Conservation (phyloP, 139 green algal genomes). For the Volvox africanus region DNA sequence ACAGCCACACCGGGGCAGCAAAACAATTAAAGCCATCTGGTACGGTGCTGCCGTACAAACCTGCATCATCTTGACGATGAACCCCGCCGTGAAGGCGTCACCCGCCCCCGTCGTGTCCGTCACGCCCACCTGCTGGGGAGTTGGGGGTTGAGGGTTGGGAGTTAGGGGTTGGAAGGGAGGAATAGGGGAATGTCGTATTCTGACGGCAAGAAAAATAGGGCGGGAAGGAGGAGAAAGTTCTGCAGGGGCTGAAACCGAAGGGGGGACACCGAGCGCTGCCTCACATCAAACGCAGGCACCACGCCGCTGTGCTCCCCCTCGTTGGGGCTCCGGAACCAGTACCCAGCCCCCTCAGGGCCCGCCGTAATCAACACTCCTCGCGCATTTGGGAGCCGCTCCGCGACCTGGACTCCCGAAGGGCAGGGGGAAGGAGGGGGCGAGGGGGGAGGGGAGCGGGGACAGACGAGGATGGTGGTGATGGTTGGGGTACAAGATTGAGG, state of each 20-base stretch:
- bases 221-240: too few relatives aligned
- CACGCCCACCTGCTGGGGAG: constrained; percentile 68
- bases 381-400: constrained; percentile 67
- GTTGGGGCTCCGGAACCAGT: constrained; percentile 72
- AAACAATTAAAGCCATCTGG: too few relatives aligned
- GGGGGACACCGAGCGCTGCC: neutral
- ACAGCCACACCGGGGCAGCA: too few relatives aligned
- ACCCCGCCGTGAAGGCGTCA: constrained; percentile 90
- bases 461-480: neutral
- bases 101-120: constrained; percentile 92
- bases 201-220: too few relatives aligned
- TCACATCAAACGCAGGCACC: constrained; percentile 72
- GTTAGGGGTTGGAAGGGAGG: neutral
- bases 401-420: constrained; percentile 67
- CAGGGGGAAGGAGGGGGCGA: neutral
- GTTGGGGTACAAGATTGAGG: too few relatives aligned
- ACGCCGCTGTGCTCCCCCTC: constrained; percentile 71
- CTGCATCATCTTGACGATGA: constrained; percentile 75
- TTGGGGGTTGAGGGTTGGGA: neutral
- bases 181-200: too few relatives aligned
- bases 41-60: constrained; percentile 4
- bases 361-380: constrained; percentile 86
- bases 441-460: neutral
- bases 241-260: neutral
- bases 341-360: constrained; percentile 81